Evolutionary conservation across 192 early-diverging fungal species (phyloP).

Genomic region (Dissophora ornata): DNA sequence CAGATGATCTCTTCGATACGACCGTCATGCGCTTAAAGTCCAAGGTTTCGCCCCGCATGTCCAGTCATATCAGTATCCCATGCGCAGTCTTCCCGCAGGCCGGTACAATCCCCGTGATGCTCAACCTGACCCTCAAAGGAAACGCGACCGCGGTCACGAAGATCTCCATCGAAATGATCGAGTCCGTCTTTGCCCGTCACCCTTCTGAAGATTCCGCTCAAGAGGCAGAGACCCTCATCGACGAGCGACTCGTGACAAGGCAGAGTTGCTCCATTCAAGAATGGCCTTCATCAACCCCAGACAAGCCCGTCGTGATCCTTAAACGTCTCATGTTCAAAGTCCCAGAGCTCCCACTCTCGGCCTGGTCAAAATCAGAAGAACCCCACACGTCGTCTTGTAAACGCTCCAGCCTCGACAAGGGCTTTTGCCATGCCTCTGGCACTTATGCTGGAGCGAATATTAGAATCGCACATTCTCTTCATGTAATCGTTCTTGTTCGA

Average conservation of each 20-base stretch:
- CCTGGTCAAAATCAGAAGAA: slow-evolving; percentile 14
- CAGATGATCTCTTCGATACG: slow-evolving; percentile 36
- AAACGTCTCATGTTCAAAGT: slow-evolving; percentile 48
- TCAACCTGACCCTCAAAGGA: slow-evolving; percentile 32
- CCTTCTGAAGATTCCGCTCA: neutral
- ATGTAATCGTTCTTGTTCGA: slow-evolving; percentile 13
- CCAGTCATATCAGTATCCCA: slow-evolving; percentile 26
- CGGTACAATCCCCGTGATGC: slow-evolving; percentile 27
- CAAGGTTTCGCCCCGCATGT: slow-evolving; percentile 11
- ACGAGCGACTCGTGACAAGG: slow-evolving; percentile 38
- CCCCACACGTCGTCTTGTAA: neutral
- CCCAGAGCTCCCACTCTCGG: slow-evolving; percentile 16
- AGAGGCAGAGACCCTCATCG: slow-evolving; percentile 1
- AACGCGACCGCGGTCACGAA: slow-evolving; percentile 29
- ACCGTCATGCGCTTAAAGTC: slow-evolving; percentile 7
- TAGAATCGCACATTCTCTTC: slow-evolving; percentile 24
- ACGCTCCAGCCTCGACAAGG: slow-evolving; percentile 20
- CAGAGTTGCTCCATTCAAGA: slow-evolving; percentile 37
- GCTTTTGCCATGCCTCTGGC: slow-evolving; percentile 33
- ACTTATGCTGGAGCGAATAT: neutral
- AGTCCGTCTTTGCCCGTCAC: slow-evolving; percentile 4
- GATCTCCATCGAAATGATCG: slow-evolving; percentile 33
- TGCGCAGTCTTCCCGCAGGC: slow-evolving; percentile 40
- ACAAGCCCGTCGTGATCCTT: slow-evolving; percentile 21
- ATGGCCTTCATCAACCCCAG: slow-evolving; percentile 32